Evolutionary conservation across 2,329 filamentous ascomycete species (phyloP).

Genomic region (Meredithiella fracta): DNA sequence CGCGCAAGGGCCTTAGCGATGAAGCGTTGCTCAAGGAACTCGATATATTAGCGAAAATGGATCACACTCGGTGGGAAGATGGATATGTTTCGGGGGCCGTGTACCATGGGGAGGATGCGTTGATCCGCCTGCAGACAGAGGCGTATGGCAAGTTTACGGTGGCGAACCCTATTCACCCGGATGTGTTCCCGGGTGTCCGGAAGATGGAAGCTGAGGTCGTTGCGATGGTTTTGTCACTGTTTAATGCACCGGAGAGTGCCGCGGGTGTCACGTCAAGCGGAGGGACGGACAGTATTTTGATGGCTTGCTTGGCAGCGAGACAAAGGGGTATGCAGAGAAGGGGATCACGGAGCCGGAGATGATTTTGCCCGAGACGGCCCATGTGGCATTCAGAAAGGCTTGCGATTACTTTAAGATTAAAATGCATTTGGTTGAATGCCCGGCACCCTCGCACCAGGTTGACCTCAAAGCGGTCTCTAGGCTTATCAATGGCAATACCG

Average conservation of each 20-base stretch:
- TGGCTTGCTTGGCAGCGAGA: slow-evolving; percentile 80
- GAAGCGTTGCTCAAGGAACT: slow-evolving; percentile 71
- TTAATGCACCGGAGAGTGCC: slow-evolving; percentile 71
- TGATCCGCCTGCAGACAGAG: slow-evolving; percentile 74
- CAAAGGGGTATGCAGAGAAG: slow-evolving; percentile 74
- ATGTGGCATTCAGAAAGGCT: slow-evolving; percentile 93
- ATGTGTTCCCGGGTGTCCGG: slow-evolving; percentile 91
- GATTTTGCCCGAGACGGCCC: slow-evolving; percentile 88
- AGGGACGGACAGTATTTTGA: slow-evolving; percentile 90
- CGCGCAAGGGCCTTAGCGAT: slow-evolving; percentile 65
- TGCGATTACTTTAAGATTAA: slow-evolving; percentile 95
- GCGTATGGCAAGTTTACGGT: slow-evolving; percentile 92
- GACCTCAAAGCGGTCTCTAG: slow-evolving; percentile 61
- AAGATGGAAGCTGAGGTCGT: slow-evolving; percentile 99
- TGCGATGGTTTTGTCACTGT: slow-evolving; percentile 80
- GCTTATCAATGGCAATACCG: slow-evolving; percentile 83
- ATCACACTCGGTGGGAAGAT: slow-evolving; percentile 95
- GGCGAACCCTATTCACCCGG: slow-evolving; percentile 89
- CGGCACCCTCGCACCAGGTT: slow-evolving; percentile 71
- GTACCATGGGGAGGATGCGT: slow-evolving; percentile 76
- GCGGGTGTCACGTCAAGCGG: slow-evolving; percentile 84
- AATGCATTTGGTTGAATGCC: slow-evolving; percentile 72
- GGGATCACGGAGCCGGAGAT: slow-evolving; percentile 89
- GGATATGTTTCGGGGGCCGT: slow-evolving; percentile 87
- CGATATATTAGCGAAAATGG: slow-evolving; percentile 61